Evolutionary conservation across 2,329 filamentous ascomycete genomes (phyloP).

Genomic region (Amauroascus niger): DNA sequence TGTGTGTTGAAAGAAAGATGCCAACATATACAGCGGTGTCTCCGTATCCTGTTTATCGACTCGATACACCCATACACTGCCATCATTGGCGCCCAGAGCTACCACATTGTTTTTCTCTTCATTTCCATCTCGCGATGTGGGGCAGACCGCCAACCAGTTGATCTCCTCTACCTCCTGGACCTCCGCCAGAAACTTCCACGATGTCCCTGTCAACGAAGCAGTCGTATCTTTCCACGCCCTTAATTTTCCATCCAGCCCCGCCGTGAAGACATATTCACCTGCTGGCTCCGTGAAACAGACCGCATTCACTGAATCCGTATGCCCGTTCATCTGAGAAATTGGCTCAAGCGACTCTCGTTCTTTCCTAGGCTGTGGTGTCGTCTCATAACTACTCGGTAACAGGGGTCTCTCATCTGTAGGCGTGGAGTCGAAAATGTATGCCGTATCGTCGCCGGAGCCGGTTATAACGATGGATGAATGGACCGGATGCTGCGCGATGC

Average conservation of each 20-base stretch:
- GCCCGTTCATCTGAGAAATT: constrained; percentile 71
- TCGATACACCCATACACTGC: constrained; percentile 93
- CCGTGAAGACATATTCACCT: constrained; percentile 78
- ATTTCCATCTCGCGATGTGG: constrained; percentile 41
- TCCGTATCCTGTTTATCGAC: constrained; percentile 57
- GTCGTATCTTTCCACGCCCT: constrained; percentile 54
- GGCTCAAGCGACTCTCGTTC: constrained; percentile 53
- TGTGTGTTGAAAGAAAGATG: constrained; percentile 88
- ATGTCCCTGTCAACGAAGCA: constrained; percentile 40
- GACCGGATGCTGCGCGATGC: constrained; percentile 83
- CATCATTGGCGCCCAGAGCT: constrained; percentile 80
- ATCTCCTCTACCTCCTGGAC: constrained; percentile 88
- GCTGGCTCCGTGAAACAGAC: constrained; percentile 72
- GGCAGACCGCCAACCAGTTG: constrained; percentile 77
- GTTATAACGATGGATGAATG: constrained; percentile 72
- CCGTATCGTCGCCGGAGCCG: constrained; percentile 75
- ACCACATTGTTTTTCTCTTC: constrained; percentile 63
- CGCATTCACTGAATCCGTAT: constrained; percentile 83
- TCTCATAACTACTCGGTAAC: constrained; percentile 66
- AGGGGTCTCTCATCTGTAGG: constrained; percentile 52
- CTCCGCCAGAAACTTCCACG: constrained; percentile 62
- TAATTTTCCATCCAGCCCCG: constrained; percentile 75
- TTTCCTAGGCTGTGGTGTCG: constrained; percentile 50
- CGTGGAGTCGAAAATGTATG: constrained; percentile 73
- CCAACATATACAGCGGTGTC: constrained; percentile 65